Evolutionary conservation across 2,329 filamentous ascomycete genomes (phyloP), one percentile per base, ranked within the genome.

Genomic region (Periconia macrospinosa): DNA sequence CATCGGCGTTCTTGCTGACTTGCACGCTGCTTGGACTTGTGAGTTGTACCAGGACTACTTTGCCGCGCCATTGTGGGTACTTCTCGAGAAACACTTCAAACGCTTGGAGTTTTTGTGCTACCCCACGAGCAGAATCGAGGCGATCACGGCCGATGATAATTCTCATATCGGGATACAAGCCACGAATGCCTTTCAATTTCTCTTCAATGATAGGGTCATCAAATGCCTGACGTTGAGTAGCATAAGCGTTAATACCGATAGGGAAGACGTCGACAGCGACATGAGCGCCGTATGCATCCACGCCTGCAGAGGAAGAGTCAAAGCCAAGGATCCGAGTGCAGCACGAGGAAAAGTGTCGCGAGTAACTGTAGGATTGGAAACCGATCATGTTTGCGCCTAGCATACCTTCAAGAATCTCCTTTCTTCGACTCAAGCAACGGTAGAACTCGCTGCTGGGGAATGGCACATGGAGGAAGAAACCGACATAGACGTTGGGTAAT

Each of bases 401-500:
- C 45, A 96, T 86, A 46, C 94, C 94, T 63, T 94, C 91, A 14
- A 97, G 80, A 11, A 97, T 83, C 71, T 97, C 92, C 75, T 96
- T 96, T 62, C 93, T 86, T 59, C 91, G 86, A 37, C 91, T 90
- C 52, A 97, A 80, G 72, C 92, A 96, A 45, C 92, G 86, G 71
- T 97, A 85, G 70, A 96, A 97, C 75, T 97, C 94, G 80, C 91
- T 96, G 76, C 92, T 96, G 33, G 93, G 93, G 75, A 97, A 97
- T 0, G 93, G 93, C 44, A 91, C 88, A 75, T 97, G 93, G 45
- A 97, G 81, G 79, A 91, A 97, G 79, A 97, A 97, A 50, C 91
- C 89, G 69, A 97, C 92, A 78, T 96, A 95, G 75, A 96, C 90
- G 72, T 92, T 90, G 3, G 92, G 90, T 17, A 92, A 81, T 41